Percentiles rank a stretch among this genome's conserved stretches.
These are phyloP conservation scores for Fraxinus nigra DNA, from an alignment of 305 asterid genomes.

Conservation along the genomic window DNA sequence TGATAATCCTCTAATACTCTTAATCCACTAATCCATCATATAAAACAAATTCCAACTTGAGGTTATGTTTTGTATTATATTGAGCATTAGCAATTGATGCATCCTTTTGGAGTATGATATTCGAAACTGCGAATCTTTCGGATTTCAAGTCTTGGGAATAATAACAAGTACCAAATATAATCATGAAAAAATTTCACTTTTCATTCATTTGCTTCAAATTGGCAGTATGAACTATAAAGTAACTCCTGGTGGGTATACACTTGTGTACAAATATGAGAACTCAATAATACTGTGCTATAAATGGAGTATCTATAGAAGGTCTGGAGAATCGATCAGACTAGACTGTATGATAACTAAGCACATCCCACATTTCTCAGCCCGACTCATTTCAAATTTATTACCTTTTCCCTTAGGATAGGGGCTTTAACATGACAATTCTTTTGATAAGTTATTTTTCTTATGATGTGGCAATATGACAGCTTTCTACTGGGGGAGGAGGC, in stretches of 20 bases:
- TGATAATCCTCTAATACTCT: not conserved
- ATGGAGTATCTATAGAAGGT: not conserved
- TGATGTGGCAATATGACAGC: conserved; percentile 42
- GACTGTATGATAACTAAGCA: not conserved
- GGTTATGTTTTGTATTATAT: not conserved
- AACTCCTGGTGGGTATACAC: conserved; percentile 6
- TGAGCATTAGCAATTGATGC: not conserved
- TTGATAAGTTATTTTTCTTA: conserved; percentile 3
- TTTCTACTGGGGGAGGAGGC: conserved; percentile 91
- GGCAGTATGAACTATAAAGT: not conserved
- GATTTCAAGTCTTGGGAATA: not conserved
- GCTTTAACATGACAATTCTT: not conserved
- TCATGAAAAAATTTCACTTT: not conserved
- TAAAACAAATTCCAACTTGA: not conserved
- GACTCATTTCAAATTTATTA: not conserved
- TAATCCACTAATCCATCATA: not conserved
- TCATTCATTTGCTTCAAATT: not conserved
- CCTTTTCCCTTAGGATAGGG: not conserved
- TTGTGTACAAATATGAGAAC: not conserved
- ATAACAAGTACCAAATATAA: not conserved
- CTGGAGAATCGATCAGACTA: not conserved
- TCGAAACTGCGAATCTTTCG: not conserved
- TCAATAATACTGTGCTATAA: not conserved
- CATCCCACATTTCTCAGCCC: conserved; percentile 9
- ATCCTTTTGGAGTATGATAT: not conserved